Conservation (phyloP, 2,329 filamentous ascomycete species). For the Blastomyces emzantsi region DNA sequence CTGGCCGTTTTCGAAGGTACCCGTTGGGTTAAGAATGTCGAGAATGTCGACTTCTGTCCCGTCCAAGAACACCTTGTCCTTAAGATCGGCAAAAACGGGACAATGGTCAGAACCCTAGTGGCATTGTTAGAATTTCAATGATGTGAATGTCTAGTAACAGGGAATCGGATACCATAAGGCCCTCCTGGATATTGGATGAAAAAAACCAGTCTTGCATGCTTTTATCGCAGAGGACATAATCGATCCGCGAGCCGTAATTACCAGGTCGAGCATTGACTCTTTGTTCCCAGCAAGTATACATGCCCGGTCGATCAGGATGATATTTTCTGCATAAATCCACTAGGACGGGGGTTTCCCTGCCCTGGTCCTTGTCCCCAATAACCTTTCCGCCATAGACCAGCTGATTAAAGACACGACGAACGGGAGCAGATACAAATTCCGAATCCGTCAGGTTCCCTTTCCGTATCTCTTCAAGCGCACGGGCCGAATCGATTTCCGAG, state of each 20-base stretch:
- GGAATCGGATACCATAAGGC: conserved; percentile 52
- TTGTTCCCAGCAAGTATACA: conserved; percentile 98
- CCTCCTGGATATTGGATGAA: conserved; percentile 81
- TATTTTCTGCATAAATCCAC: conserved; percentile 79
- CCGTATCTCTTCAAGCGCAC: conserved; percentile 59
- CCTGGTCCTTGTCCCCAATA: conserved; percentile 54
- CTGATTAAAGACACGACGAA: conserved; percentile 74
- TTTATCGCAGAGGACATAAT: conserved; percentile 80
- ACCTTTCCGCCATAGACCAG: conserved; percentile 67
- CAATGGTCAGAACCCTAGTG: conserved; percentile 82
- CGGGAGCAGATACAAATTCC: conserved; percentile 63
- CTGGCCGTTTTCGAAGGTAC: conserved; percentile 59
- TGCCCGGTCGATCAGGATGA: conserved; percentile 68
- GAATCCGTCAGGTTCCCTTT: conserved; percentile 60
- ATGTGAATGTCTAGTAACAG: neutral
- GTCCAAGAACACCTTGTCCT: conserved; percentile 50
- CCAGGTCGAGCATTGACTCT: conserved; percentile 92
- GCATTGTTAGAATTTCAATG: conserved; percentile 16
- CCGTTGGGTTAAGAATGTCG: conserved; percentile 70
- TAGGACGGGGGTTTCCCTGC: conserved; percentile 60
- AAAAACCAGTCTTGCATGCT: conserved; percentile 72
- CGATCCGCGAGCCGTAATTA: conserved; percentile 86
- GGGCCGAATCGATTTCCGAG: conserved; percentile 65
- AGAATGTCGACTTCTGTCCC: conserved; percentile 46
- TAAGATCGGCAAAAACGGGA: conserved; percentile 72